Conservation (phyloP, 108 stramenopile genomes). For the Skeletonema costatum region DNA sequence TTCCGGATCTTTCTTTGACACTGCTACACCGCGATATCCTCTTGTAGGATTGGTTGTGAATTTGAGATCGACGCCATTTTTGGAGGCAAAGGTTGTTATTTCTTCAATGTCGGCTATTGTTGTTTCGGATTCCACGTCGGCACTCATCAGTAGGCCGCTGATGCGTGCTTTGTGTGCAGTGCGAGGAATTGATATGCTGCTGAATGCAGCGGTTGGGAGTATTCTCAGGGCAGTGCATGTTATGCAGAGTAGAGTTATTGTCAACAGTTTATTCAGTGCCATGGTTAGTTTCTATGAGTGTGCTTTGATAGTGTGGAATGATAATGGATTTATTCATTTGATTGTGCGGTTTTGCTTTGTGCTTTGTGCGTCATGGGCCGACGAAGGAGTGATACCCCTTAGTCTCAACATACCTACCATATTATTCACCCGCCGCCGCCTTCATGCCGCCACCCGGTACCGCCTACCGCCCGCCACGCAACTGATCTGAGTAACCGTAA, state of each 20-base stretch:
- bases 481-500: too few species aligned
- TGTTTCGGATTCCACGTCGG: neutral
- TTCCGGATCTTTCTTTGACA: conserved; percentile 51
- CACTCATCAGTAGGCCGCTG: neutral
- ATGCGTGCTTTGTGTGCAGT: neutral
- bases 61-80: conserved; percentile 55
- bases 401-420: too few species aligned
- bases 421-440: too few species aligned
- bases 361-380: too few species aligned
- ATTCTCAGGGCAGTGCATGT: neutral
- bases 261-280: neutral
- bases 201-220: neutral
- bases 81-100: conserved; percentile 42
- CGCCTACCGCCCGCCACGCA: too few species aligned
- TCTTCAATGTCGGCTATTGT: conserved; percentile 31
- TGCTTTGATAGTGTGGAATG: too few species aligned
- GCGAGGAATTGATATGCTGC: neutral
- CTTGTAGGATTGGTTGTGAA: conserved; percentile 68
- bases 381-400: too few species aligned
- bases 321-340: too few species aligned
- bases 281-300: neutral
- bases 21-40: conserved; percentile 75
- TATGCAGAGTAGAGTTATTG: neutral
- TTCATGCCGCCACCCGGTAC: too few species aligned
- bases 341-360: too few species aligned